Evolutionary conservation across 2,329 filamentous ascomycete species (phyloP).

Genomic region (Septoria linicola): DNA sequence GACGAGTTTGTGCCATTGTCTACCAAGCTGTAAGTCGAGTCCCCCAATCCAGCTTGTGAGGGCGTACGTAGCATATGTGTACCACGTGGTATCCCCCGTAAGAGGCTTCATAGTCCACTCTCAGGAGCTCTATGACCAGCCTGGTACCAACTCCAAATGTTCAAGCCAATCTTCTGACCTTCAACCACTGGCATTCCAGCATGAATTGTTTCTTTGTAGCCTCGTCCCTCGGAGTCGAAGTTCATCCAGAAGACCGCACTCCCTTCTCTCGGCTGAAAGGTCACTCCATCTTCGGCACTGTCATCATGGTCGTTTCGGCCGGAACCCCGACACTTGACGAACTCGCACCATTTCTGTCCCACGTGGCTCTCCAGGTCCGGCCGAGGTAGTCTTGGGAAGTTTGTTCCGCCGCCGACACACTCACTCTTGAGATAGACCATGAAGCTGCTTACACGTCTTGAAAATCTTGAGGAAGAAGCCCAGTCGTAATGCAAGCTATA

Average conservation of each 20-base stretch:
- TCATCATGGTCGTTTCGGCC: slow-evolving; percentile 28
- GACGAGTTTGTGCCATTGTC: too few species aligned
- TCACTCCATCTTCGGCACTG: slow-evolving; percentile 47
- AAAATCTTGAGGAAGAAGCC: slow-evolving; percentile 39
- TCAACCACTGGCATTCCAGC: slow-evolving; percentile 57
- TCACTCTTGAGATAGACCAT: slow-evolving; percentile 60
- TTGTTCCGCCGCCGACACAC: slow-evolving; percentile 59
- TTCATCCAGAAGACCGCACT: slow-evolving; percentile 66
- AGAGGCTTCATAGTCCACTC: too few species aligned
- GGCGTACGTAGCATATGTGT: too few species aligned
- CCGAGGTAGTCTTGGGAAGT: slow-evolving; percentile 57
- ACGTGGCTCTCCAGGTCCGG: too few species aligned
- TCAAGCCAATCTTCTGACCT: slow-evolving; percentile 57
- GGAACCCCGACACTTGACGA: slow-evolving; percentile 60
- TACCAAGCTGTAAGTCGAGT: too few species aligned
- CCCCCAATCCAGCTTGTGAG: too few species aligned
- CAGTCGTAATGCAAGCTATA: slow-evolving; percentile 63
- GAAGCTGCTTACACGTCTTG: slow-evolving; percentile 54
- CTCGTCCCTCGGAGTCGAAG: slow-evolving; percentile 54
- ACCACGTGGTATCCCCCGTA: too few species aligned
- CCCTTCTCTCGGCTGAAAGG: slow-evolving; percentile 57
- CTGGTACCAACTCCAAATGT: slow-evolving; percentile 42
- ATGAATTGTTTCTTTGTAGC: slow-evolving; percentile 61
- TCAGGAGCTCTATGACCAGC: background rate
- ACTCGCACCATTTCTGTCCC: slow-evolving; percentile 54